Percentiles rank a stretch among this genome's conserved stretches.
Evolutionary conservation across 2,329 filamentous ascomycete species (phyloP).

Genomic region (Pezicula radicicola): DNA sequence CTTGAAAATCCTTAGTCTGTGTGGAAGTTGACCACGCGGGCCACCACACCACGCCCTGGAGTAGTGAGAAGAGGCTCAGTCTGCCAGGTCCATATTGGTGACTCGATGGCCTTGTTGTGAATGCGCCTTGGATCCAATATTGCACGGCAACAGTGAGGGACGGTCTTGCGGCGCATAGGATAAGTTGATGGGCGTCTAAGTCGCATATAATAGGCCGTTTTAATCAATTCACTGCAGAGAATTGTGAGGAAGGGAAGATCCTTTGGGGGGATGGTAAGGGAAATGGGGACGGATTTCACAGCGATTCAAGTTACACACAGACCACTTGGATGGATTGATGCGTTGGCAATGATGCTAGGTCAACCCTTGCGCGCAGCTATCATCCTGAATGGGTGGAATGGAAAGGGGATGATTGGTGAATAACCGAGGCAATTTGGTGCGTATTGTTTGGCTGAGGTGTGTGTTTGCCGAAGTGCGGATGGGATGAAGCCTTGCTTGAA

Average conservation of each 20-base stretch:
- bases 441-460: neutral
- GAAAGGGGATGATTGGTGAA: neutral
- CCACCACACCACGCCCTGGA: too few relatives aligned
- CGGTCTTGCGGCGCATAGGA: neutral
- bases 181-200: neutral
- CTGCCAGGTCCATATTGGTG: too few relatives aligned
- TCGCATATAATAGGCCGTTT: neutral
- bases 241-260: neutral
- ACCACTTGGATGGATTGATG: constrained; percentile 21
- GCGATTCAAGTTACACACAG: constrained; percentile 19
- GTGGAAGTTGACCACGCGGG: too few relatives aligned
- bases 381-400: neutral
- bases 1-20: too few relatives aligned
- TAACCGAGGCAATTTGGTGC: neutral
- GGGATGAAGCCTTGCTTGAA: too few relatives aligned
- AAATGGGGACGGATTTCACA: constrained; percentile 5
- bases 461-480: too few relatives aligned
- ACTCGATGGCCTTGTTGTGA: too few relatives aligned
- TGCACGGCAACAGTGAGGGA: neutral
- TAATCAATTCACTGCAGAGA: neutral
- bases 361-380: constrained; percentile 8
- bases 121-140: too few relatives aligned
- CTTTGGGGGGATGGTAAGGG: constrained; percentile 1
- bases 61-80: too few relatives aligned
- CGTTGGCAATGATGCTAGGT: constrained; percentile 22